Percentiles rank a stretch among this genome's conserved stretches.
phyloP scores from a whole-genome alignment of 1,284 basidiomycete species.

The Papiliotrema fonsecae region DNA sequence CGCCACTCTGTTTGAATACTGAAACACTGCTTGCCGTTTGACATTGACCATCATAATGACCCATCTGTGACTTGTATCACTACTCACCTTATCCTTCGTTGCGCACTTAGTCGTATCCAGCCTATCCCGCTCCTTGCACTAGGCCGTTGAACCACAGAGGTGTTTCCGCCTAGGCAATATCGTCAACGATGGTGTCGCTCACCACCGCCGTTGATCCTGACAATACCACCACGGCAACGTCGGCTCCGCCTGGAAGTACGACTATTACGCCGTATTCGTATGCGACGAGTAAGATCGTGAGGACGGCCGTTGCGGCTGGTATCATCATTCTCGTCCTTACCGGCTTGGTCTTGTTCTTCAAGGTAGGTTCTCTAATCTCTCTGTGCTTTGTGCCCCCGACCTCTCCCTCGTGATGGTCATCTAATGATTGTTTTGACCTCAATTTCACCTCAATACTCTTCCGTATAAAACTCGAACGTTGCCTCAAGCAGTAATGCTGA shows the following conservation, averaged over 20 bases:
- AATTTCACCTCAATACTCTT: background rate
- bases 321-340: slow-evolving; percentile 37
- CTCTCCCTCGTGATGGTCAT: background rate
- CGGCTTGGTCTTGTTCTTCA: slow-evolving; percentile 34
- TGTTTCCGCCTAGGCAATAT: background rate
- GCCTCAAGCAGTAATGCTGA: background rate
- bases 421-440: background rate
- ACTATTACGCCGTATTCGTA: slow-evolving; percentile 19
- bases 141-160: too few species aligned
- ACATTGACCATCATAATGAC: too few species aligned
- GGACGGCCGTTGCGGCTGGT: slow-evolving; percentile 38
- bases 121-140: too few species aligned
- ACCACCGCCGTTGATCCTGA: slow-evolving; percentile 2
- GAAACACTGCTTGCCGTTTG: too few species aligned
- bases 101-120: too few species aligned
- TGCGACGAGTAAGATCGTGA: slow-evolving; percentile 36
- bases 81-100: too few species aligned
- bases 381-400: background rate
- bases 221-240: background rate
- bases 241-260: background rate
- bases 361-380: slow-evolving; percentile 21
- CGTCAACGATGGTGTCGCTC: slow-evolving; percentile 1
- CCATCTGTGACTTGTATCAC: too few species aligned
- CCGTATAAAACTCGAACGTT: too few species aligned
- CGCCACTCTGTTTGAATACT: too few species aligned